phyloP scores from a whole-genome alignment of 768 basidiomycete species.

The Trametes cingulata region DNA sequence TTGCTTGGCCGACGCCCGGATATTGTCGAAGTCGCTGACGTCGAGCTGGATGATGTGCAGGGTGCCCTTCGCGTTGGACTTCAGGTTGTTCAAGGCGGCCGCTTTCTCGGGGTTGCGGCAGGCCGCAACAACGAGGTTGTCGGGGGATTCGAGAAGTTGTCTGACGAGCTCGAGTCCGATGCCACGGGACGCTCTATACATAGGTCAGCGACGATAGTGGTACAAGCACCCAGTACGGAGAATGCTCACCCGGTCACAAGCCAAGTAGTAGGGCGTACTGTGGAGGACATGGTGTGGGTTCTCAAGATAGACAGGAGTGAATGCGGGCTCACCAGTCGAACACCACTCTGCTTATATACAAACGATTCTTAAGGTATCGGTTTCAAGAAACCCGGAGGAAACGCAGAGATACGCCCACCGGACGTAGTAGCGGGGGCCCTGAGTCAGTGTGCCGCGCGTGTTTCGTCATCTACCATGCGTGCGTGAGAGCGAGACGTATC shows the following conservation, averaged over 20 bases:
- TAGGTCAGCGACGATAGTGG: neutral
- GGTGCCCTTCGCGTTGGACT: constrained; percentile 25
- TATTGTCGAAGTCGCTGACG: constrained; percentile 27
- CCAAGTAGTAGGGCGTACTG: neutral
- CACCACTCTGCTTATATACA: too few relatives aligned
- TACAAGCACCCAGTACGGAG: neutral
- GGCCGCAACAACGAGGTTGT: constrained; percentile 31
- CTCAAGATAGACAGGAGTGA: neutral
- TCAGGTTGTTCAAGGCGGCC: constrained; percentile 22
- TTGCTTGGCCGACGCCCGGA: constrained; percentile 26
- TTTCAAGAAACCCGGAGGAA: too few relatives aligned
- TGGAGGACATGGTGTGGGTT: neutral
- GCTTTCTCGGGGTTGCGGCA: constrained; percentile 30
- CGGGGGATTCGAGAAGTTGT: constrained; percentile 24
- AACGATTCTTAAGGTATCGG: too few relatives aligned
- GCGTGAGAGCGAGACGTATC: too few relatives aligned
- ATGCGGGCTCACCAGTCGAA: neutral
- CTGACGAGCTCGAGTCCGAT: constrained; percentile 28
- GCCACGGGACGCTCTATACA: constrained; percentile 31
- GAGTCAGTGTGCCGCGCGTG: too few relatives aligned
- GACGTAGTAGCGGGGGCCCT: too few relatives aligned
- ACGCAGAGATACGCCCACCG: too few relatives aligned
- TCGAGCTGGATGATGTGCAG: constrained; percentile 38
- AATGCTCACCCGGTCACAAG: neutral
- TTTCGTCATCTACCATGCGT: too few relatives aligned